Evolutionary conservation across 192 early-diverging fungal species (phyloP), one percentile per base, ranked within the genome.

Genomic region (Coemansia guatemalensis): DNA sequence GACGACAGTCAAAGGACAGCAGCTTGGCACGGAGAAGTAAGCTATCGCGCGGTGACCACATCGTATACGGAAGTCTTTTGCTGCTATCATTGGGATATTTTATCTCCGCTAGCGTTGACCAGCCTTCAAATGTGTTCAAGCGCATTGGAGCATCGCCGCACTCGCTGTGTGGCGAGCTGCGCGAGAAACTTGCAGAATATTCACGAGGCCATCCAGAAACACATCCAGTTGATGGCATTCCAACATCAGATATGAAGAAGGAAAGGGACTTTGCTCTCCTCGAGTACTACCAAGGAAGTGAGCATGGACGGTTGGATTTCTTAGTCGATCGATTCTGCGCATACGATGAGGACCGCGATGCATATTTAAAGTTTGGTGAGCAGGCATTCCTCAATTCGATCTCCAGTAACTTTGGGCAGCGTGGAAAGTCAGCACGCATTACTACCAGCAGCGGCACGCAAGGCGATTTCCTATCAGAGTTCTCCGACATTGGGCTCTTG

Each of bases 311-410:
- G 12, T 7, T 73, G 60, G 77, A 74, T 49, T 80, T 80, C 56
- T 24, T 80, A 62, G 62, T 74, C 8, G 77, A 80, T 51, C 59
- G 77, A 23, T 80, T 80, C 58, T 80, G 77, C 49, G 14, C 29
- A 26, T 80, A 54, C 52, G 47, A 52, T 4, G 71, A 67, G 64
- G 77, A 80, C 57, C 57, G 67, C n/a, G 58, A 67, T 21, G 60
- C 65, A 11, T 80, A 80, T 22, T 50, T 74, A 11, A 70, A 71
- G 71, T 74, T 68, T 67, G 77, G 77, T 54, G 68, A 80, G 50
- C 20, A 53, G 12, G 77, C 61, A 29, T 80, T 74, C 54, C 30
- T 80, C 53, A 57, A 67, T 53, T 73, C 76, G n/a, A 72, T 78
- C 11, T 53, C 71, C 21, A 73, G 76, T 32, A 68, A 69, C 48